A percentile compares a stretch with the other conserved stretches of the same genome.
These are phyloP conservation scores for Dryadomyces sulphureus DNA, from an alignment of 2,329 filamentous ascomycete species.

Conservation along the genomic window DNA sequence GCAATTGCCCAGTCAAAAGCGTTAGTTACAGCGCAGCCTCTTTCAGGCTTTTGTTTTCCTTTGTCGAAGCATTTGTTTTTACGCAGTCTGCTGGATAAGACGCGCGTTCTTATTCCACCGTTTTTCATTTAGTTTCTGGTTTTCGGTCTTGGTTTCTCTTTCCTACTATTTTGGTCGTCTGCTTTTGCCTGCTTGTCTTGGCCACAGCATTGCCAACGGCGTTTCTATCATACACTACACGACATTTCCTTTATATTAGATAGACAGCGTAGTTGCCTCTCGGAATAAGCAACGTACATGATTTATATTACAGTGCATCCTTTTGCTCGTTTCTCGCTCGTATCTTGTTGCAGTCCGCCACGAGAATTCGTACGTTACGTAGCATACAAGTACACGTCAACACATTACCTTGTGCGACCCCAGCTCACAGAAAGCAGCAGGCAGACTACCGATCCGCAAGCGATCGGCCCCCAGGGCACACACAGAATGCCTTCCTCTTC, in stretches of 20 bases:
- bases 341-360: background rate
- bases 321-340: background rate
- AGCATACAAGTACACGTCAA: too few species aligned
- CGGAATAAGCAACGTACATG: background rate
- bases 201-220: slow-evolving; percentile 2
- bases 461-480: too few species aligned
- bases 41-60: background rate
- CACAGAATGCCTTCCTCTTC: too few species aligned
- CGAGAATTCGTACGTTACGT: too few species aligned
- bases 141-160: background rate
- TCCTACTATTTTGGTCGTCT: background rate
- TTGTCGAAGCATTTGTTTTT: background rate
- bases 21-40: too few species aligned
- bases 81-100: too few species aligned
- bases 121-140: background rate
- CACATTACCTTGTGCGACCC: too few species aligned
- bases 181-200: background rate
- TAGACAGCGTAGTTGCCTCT: background rate
- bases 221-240: background rate
- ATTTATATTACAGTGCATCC: background rate
- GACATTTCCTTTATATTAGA: background rate
- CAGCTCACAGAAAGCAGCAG: too few species aligned
- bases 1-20: too few species aligned
- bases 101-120: too few species aligned
- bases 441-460: too few species aligned